Evolutionary conservation across 257 asterid genomes (phyloP).

Genomic region (Solanum piurae): DNA sequence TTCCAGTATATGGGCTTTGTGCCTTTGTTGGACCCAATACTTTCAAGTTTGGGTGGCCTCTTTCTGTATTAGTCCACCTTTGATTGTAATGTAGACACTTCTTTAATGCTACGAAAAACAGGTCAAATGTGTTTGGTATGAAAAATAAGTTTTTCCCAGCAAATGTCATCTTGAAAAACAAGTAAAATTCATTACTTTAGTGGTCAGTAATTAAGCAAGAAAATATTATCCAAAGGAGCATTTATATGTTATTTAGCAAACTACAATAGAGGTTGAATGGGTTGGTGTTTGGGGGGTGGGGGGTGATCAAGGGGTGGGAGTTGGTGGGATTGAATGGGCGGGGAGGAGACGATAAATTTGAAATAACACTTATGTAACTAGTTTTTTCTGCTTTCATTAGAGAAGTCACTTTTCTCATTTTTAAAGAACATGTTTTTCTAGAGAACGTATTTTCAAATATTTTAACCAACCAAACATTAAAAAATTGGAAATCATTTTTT

Average conservation of each 20-base stretch:
- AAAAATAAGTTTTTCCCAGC: background rate
- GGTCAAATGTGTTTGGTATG: background rate
- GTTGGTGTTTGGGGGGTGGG: background rate
- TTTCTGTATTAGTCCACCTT: background rate
- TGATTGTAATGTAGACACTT: background rate
- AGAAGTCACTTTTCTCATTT: background rate
- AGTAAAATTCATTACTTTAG: too few relatives aligned
- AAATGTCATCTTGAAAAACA: background rate
- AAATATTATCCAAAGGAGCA: background rate
- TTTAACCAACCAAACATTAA: too few relatives aligned
- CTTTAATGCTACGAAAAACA: background rate
- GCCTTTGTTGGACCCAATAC: background rate
- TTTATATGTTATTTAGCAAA: too few relatives aligned
- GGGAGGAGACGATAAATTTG: background rate
- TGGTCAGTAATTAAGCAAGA: too few relatives aligned
- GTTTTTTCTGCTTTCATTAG: too few relatives aligned
- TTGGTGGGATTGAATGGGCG: too few relatives aligned
- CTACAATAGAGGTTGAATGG: background rate
- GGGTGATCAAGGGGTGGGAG: background rate
- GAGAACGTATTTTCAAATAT: too few relatives aligned
- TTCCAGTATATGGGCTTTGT: background rate
- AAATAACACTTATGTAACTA: background rate
- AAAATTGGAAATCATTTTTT: too few relatives aligned
- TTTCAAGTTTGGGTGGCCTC: background rate
- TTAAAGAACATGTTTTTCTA: too few relatives aligned